Percentiles rank a stretch among this genome's conserved stretches.
These are phyloP conservation scores for Monosporozyma siamensis DNA, from an alignment of 805 yeast genomes.

Conservation along the genomic window DNA sequence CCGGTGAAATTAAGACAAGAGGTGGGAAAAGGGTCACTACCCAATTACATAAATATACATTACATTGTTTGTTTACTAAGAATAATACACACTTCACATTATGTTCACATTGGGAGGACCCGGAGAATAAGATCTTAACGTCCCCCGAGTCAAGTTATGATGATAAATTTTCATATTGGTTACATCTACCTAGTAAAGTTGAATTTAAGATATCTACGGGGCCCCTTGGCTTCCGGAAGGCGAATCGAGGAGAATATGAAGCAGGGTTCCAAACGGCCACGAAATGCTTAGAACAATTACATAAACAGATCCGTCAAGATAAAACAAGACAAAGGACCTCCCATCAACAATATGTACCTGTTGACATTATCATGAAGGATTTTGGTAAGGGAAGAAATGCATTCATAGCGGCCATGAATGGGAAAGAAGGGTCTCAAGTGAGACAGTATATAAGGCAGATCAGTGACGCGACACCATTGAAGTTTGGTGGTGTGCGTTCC, in stretches of 20 bases:
- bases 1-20: no score
- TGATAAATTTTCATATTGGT: slow-evolving; percentile 4
- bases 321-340: slow-evolving; percentile 36
- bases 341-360: slow-evolving; percentile 8
- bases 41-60: slow-evolving; percentile 42
- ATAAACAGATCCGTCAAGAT: slow-evolving; percentile 47
- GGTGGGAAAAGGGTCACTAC: no score
- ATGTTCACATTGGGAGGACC: slow-evolving; percentile 59
- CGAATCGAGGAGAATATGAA: slow-evolving; percentile 87
- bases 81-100: slow-evolving; percentile 79
- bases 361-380: slow-evolving; percentile 71
- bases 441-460: slow-evolving; percentile 60
- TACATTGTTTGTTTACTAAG: slow-evolving; percentile 68
- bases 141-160: background rate
- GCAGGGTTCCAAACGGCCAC: slow-evolving; percentile 82
- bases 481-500: slow-evolving; percentile 87
- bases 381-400: slow-evolving; percentile 89
- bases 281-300: slow-evolving; percentile 60
- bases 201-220: slow-evolving; percentile 65
- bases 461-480: slow-evolving; percentile 70
- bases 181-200: slow-evolving; percentile 41
- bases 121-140: background rate
- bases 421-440: slow-evolving; percentile 74
- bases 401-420: slow-evolving; percentile 71
- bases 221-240: slow-evolving; percentile 76